Percentiles rank a stretch among this genome's conserved stretches.
These are phyloP conservation scores for Toxoplasma gondii DNA, from an alignment of 169 alveolate genomes.

Conservation along the genomic window DNA sequence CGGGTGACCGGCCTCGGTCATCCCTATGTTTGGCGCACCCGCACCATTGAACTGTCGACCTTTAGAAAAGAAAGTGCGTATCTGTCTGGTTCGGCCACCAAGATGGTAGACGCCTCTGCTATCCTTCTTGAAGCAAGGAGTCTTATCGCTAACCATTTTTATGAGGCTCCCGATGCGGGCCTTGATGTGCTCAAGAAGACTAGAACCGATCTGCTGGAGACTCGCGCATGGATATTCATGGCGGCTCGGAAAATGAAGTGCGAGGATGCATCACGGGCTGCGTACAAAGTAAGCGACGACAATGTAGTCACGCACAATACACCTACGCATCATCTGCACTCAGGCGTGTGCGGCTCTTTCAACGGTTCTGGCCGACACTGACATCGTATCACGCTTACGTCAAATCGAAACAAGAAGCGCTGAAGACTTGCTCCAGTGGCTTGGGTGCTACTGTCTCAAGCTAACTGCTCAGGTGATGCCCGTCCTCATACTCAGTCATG, in stretches of 20 bases:
- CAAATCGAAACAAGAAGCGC: not conserved
- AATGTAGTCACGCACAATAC: too few relatives aligned
- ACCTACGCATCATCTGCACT: not conserved
- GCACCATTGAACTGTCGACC: too few relatives aligned
- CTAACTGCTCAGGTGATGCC: slow-evolving; percentile 55
- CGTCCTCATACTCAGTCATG: not conserved
- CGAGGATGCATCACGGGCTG: slow-evolving; percentile 55
- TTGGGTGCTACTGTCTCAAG: slow-evolving; percentile 56
- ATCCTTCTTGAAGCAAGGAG: not conserved
- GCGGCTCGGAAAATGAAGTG: slow-evolving; percentile 56
- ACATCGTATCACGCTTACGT: not conserved
- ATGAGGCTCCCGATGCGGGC: slow-evolving; percentile 2
- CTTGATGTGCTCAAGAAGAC: not conserved
- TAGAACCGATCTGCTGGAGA: slow-evolving; percentile 32
- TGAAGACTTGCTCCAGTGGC: slow-evolving; percentile 50
- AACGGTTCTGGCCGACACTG: not conserved
- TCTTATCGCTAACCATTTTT: not conserved
- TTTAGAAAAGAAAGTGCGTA: too few relatives aligned
- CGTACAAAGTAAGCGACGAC: slow-evolving; percentile 37
- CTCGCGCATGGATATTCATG: slow-evolving; percentile 56
- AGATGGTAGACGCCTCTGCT: not conserved
- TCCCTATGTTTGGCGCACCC: too few relatives aligned
- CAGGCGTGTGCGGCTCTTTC: not conserved
- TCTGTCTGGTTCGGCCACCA: not conserved
- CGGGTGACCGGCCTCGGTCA: too few relatives aligned